A percentile compares a stretch with the other conserved stretches of the same genome.
These are phyloP conservation scores for Ettlia oleoabundans DNA, from an alignment of 139 green algal species.

Conservation along the genomic window DNA sequence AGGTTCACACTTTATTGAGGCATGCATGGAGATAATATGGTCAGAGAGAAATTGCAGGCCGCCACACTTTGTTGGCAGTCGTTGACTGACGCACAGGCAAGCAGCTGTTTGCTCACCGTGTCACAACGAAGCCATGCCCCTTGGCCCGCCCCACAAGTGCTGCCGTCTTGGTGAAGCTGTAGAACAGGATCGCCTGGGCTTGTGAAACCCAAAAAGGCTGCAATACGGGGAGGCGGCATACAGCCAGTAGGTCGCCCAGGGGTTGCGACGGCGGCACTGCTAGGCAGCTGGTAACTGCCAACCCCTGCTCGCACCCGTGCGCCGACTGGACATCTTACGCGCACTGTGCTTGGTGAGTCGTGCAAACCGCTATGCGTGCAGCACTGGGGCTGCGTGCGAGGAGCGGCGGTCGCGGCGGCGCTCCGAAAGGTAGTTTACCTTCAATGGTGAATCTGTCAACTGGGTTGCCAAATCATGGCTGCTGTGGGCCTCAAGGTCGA, in stretches of 20 bases:
- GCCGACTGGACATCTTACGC: too few relatives aligned
- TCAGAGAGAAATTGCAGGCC: not conserved
- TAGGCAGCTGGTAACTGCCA: too few relatives aligned
- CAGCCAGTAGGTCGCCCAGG: too few relatives aligned
- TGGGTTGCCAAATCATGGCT: not conserved
- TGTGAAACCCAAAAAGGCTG: slow-evolving; percentile 31
- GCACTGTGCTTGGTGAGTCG: too few relatives aligned
- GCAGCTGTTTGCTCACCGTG: slow-evolving; percentile 2
- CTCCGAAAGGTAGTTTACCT: slow-evolving; percentile 7
- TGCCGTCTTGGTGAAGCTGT: slow-evolving; percentile 2
- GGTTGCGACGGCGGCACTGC: not conserved
- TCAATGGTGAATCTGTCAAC: slow-evolving; percentile 16
- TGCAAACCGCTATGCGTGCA: too few relatives aligned
- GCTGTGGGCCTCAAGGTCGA: slow-evolving; percentile 6
- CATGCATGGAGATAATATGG: too few relatives aligned
- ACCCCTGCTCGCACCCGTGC: too few relatives aligned
- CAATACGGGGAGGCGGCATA: not conserved
- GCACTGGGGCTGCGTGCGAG: too few relatives aligned
- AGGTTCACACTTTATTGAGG: too few relatives aligned
- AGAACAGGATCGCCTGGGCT: slow-evolving; percentile 26
- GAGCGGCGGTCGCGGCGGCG: too few relatives aligned
- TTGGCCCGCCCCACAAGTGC: slow-evolving; percentile 1
- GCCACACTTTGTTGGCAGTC: too few relatives aligned
- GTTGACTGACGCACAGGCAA: not conserved
- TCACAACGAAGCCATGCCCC: slow-evolving; percentile 23